Base-by-base conservation (phyloP, 2,329 filamentous ascomycete genomes). In the Tolypocladium paradoxum region DNA sequence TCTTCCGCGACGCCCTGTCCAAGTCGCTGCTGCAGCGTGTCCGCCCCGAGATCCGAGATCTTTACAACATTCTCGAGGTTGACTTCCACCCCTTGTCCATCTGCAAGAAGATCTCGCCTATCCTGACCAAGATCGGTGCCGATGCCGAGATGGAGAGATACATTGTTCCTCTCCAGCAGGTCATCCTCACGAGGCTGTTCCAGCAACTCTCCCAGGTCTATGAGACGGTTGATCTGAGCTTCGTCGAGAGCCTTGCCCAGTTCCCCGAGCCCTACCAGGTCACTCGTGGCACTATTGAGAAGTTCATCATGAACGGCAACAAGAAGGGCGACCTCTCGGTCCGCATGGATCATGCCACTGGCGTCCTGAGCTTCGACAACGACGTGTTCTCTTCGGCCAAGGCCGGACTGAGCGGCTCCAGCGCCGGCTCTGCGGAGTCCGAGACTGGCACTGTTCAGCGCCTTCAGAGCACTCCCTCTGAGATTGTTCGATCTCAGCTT, bases 291-390 rank as follows among this genome's bases (percentile, higher is more conserved):
- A 95, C 89, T 57, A 95, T 99, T 61, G 93, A 99, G 78, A 99
- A 97, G 76, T 99, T 99, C 79, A 97, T 99, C 79, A 99, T 99
- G 93, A 99, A 99, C 72, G 93, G 93, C 58, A 97, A 95, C 82
- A 99, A 99, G 84, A 99, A 99, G 82, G 93, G 93, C 54, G 93
- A 99, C 64, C 81, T 99, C 47, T 88, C 93, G 52, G 95, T 99
- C 63, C 90, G 93, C 57, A 90, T 97, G 73, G 89, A 97, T 68
- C 93, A 99, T 68, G 90, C 90, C 57, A 92, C 91, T 52, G 90
- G 93, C 56, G 88, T 96, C 49, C 82, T 99, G 56, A 96, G 90
- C 69, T 99, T 99, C 64, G 93, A 99, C 70, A 95, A 90, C 52
- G 93, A 99, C 70, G 90, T 99, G 60, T 97, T 99, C 78, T 96